Evolutionary conservation across 805 yeast species (phyloP).

Genomic region (Kodamaea laetipori): DNA sequence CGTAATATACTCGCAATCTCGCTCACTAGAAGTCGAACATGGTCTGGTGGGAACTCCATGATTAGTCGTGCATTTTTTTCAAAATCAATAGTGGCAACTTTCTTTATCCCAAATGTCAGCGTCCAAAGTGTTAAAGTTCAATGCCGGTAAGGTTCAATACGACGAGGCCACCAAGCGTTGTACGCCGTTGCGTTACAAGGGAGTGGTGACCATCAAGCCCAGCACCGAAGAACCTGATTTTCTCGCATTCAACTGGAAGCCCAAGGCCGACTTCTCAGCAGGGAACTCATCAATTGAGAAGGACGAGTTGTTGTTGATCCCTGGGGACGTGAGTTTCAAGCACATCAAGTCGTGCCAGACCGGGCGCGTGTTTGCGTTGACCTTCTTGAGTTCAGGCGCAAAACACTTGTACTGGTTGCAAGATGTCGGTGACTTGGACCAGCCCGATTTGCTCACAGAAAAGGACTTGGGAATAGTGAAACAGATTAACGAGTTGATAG

Average conservation of each 20-base stretch:
- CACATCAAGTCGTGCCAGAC: conserved; percentile 68
- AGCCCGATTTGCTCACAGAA: conserved; percentile 54
- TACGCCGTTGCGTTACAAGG: conserved; percentile 72
- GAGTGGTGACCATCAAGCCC: conserved; percentile 59
- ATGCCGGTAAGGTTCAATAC: conserved; percentile 76
- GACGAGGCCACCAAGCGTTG: conserved; percentile 63
- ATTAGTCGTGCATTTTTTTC: conserved; percentile 2
- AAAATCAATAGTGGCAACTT: conserved; percentile 2
- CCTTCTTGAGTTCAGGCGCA: conserved; percentile 64
- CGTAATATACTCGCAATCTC: conserved; percentile 60
- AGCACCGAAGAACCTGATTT: conserved; percentile 73
- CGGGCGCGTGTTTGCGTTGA: conserved; percentile 75
- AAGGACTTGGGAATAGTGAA: conserved; percentile 55
- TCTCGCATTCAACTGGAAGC: conserved; percentile 71
- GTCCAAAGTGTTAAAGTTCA: conserved; percentile 50
- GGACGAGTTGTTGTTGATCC: conserved; percentile 72
- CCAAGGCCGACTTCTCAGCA: conserved; percentile 51
- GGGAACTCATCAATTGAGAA: conserved; percentile 44
- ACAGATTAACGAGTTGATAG: conserved; percentile 50
- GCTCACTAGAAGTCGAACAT: conserved; percentile 50
- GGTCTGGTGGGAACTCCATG: conserved; percentile 61
- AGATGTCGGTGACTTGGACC: conserved; percentile 66
- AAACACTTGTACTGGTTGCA: conserved; percentile 74
- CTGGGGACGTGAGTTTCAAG: conserved; percentile 83
- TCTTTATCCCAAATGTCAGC: conserved; percentile 10